Evolutionary conservation across 2,329 filamentous ascomycete genomes (phyloP), one percentile per base, ranked within the genome.

Genomic region (Grosmannia serpens): DNA sequence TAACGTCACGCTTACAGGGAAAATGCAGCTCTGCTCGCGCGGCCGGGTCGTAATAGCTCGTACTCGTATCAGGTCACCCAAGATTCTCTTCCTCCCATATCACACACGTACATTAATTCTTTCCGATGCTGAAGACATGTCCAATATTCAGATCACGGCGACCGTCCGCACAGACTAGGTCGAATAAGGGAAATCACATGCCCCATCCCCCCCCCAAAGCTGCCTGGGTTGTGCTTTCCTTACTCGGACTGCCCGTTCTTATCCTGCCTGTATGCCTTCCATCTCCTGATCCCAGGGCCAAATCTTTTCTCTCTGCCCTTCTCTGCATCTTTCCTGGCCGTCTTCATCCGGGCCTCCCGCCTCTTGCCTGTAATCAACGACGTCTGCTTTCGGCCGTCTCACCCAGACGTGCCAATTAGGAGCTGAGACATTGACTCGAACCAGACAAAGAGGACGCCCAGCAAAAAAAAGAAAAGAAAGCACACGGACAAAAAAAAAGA

Each of bases 221-320:
- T 61, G 59, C 44, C 56, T 56, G 9, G 61, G 58, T 56, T 53
- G 58, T 58, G 57, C 58, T 56, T 63, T 60, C 62, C 41, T 26
- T 38, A 29, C 44, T 20, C 15, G 29, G 29, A 55, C 22, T 56
- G 26, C 53, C 27, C 31, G 27, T 26, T 55, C 26, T 47, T 20
- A 20, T 44, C 22, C 53, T 20, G 10, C 31, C 11, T 33, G 17
- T 4, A 20, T 35, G 33, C 26, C 35, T 49, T 50, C 29, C 59
- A 58, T 59, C 60, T 55, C 15, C 33, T 29, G 47, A 22, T 55
- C 27, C 15, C 53, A n/a, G 22, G 52, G 9, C n/a, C 10, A 27
- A 49, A 17, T 17, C 27, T 20, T 11, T 3, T 50, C 31, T 55
- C 26, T 31, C 17, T 22, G 11, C 31, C 13, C 31, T 17, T 41